Conservation (phyloP, 139 green algal genomes). For the Chlorella sp. region DNA sequence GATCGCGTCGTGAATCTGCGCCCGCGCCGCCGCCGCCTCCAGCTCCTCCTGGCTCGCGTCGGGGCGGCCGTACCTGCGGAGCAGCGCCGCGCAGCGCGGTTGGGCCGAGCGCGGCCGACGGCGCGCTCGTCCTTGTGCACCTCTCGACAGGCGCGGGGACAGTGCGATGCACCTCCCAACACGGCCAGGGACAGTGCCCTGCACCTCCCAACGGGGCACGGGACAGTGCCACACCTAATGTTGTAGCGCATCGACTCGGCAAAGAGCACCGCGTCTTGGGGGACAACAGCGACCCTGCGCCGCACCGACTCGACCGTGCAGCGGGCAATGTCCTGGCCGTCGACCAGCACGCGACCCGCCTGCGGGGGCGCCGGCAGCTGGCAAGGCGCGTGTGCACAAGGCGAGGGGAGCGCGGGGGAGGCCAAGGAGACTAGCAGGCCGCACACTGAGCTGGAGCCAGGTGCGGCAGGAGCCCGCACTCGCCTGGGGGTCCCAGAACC, state of each 20-base stretch:
- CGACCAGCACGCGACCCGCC: constrained; percentile 68
- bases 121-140: background rate
- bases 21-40: constrained; percentile 53
- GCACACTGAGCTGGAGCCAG: too few species aligned
- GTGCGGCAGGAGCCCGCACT: too few species aligned
- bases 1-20: constrained; percentile 86
- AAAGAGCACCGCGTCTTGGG: constrained; percentile 94
- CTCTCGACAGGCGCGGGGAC: too few species aligned
- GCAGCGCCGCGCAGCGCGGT: background rate
- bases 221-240: constrained; percentile 84
- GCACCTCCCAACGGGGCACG: too few species aligned
- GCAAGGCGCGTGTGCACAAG: too few species aligned
- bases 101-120: background rate
- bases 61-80: constrained; percentile 53
- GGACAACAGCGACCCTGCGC: constrained; percentile 47
- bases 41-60: constrained; percentile 49
- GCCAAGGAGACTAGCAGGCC: too few species aligned
- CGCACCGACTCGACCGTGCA: constrained; percentile 75
- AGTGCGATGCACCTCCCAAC: constrained; percentile 48
- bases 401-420: too few species aligned
- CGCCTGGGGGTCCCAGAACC: constrained; percentile 80
- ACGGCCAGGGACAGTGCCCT: too few species aligned
- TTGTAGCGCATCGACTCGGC: constrained; percentile 95
- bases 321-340: constrained; percentile 70
- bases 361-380: too few species aligned